Percentiles rank a stretch among this genome's conserved stretches.
Conservation (phyloP, 805 yeast genomes). For the Candida silvatica region DNA sequence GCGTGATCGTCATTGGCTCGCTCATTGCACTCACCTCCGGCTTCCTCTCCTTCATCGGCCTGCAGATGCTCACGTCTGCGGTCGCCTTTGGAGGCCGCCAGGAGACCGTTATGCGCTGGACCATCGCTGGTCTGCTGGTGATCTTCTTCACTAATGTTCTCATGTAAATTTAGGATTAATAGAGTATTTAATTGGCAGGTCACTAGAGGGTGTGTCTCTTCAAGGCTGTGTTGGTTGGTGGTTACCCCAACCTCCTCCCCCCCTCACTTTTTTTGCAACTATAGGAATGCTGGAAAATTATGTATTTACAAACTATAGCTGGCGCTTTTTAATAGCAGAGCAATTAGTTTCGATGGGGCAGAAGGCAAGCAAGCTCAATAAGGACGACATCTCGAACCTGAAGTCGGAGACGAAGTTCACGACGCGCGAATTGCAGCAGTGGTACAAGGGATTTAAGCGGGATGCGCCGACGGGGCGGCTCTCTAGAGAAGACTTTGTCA, state of each 20-base stretch:
- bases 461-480: slow-evolving; percentile 92
- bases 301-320: not conserved
- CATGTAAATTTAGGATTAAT: too few species aligned
- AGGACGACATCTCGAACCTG: slow-evolving; percentile 78
- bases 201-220: too few species aligned
- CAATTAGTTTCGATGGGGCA: slow-evolving; percentile 81
- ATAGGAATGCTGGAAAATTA: too few species aligned
- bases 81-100: slow-evolving; percentile 72
- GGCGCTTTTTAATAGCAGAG: not conserved
- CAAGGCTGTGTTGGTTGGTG: too few species aligned
- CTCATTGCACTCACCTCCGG: slow-evolving; percentile 75
- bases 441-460: slow-evolving; percentile 94
- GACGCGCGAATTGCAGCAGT: slow-evolving; percentile 89
- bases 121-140: slow-evolving; percentile 47
- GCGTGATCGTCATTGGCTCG: slow-evolving; percentile 45
- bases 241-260: not conserved
- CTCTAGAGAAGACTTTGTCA: slow-evolving; percentile 78
- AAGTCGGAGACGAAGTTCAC: slow-evolving; percentile 87
- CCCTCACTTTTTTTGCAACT: too few species aligned
- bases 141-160: slow-evolving; percentile 40
- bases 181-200: too few species aligned
- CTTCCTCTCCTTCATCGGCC: slow-evolving; percentile 68
- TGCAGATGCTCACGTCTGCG: slow-evolving; percentile 82
- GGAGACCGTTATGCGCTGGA: slow-evolving; percentile 49
- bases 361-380: slow-evolving; percentile 84